These are phyloP conservation scores for Spathaspora girioi DNA, from an alignment of 805 yeast genomes.

Conservation along the genomic window DNA sequence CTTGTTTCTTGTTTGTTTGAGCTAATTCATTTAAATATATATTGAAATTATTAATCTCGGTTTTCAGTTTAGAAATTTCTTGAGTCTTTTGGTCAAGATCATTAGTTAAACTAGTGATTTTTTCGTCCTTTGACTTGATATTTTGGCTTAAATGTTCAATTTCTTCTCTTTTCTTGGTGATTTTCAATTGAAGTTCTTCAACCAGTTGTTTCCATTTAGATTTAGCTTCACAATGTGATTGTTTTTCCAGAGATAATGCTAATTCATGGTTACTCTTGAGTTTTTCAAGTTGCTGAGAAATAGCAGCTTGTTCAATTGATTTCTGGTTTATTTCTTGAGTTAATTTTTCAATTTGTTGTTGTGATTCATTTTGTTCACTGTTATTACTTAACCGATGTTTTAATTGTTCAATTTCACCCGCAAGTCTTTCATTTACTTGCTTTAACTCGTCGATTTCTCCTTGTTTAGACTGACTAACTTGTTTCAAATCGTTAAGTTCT, in stretches of 20 bases:
- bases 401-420: constrained; percentile 2
- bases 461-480: not conserved
- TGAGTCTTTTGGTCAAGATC: not conserved
- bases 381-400: not conserved
- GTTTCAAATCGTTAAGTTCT: constrained; percentile 3
- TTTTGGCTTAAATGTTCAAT: not conserved
- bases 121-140: not conserved
- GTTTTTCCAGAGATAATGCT: not conserved
- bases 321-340: not conserved
- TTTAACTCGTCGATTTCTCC: constrained; percentile 2
- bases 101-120: not conserved
- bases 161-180: not conserved
- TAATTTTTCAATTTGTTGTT: not conserved
- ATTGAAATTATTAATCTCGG: not conserved
- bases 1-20: not conserved
- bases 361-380: not conserved
- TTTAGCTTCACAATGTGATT: not conserved
- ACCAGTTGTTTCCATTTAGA: not conserved
- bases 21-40: not conserved
- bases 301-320: not conserved
- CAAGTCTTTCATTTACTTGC: not conserved
- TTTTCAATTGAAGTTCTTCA: not conserved
- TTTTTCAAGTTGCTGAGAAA: not conserved
- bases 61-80: not conserved
- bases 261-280: not conserved